Conservation (phyloP, 2,329 filamentous ascomycete genomes). For the Phaeomoniella chlamydospora region DNA sequence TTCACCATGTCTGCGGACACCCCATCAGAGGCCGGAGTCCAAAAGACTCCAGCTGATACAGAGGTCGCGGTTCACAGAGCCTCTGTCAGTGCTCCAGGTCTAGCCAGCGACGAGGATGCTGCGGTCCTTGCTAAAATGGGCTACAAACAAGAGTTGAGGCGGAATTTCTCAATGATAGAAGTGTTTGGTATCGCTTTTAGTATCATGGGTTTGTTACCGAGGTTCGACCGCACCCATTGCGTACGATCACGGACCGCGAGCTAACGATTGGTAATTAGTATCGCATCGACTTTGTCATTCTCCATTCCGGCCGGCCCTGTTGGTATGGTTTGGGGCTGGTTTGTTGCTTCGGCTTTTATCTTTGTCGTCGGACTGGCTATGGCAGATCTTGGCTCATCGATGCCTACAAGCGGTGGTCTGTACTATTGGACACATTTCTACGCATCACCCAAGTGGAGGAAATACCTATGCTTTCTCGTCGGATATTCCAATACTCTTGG, state of each 20-base stretch:
- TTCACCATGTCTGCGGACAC: too few species aligned
- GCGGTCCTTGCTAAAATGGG: conserved; percentile 20
- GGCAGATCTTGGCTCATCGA: conserved; percentile 31
- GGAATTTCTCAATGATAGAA: conserved; percentile 48
- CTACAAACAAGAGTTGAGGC: conserved; percentile 46
- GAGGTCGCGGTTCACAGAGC: neutral
- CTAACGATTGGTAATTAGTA: too few species aligned
- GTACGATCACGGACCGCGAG: too few species aligned
- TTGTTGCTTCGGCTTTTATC: conserved; percentile 41
- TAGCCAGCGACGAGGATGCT: conserved; percentile 21
- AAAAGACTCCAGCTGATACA: too few species aligned
- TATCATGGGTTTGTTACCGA: conserved; percentile 48
- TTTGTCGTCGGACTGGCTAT: conserved; percentile 47
- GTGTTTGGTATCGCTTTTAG: conserved; percentile 46
- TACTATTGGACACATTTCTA: conserved; percentile 50
- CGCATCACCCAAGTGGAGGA: conserved; percentile 37
- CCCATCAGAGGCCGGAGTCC: too few species aligned
- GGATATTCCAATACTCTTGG: conserved; percentile 49
- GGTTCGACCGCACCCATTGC: too few species aligned
- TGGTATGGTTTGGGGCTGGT: conserved; percentile 50
- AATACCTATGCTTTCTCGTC: conserved; percentile 44
- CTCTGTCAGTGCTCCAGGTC: conserved; percentile 2
- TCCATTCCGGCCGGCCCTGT: conserved; percentile 45
- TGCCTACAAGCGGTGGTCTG: conserved; percentile 45
- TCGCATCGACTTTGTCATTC: conserved; percentile 43